Conservation (phyloP, 1,284 basidiomycete species). For the Cryptococcus maquisensis region DNA sequence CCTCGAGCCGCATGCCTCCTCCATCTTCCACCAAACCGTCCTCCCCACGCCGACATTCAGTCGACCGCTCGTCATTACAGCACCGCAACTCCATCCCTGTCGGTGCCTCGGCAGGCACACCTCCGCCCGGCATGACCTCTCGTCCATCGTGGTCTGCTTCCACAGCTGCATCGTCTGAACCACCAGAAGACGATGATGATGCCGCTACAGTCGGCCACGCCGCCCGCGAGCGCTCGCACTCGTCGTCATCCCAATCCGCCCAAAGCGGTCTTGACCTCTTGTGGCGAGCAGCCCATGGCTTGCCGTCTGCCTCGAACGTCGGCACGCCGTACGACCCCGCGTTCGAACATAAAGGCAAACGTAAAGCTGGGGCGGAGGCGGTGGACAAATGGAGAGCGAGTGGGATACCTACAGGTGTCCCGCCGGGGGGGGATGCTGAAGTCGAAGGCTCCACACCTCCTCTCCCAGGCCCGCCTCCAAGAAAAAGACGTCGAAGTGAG, state of each 20-base stretch:
- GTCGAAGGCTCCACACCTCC: neutral
- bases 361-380: constrained; percentile 42
- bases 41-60: constrained; percentile 16
- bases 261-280: constrained; percentile 39
- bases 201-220: constrained; percentile 40
- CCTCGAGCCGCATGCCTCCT: constrained; percentile 29
- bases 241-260: constrained; percentile 36
- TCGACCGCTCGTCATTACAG: constrained; percentile 6
- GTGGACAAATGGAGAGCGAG: constrained; percentile 44
- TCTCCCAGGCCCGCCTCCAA: constrained; percentile 18
- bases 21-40: constrained; percentile 18
- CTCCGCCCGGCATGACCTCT: constrained; percentile 1
- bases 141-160: neutral
- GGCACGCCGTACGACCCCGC: constrained; percentile 2
- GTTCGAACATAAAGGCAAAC: constrained; percentile 33
- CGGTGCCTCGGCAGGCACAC: constrained; percentile 19
- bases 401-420: constrained; percentile 32
- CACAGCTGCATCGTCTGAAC: constrained; percentile 5
- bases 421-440: neutral
- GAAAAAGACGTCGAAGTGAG: constrained; percentile 35
- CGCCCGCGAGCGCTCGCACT: constrained; percentile 32
- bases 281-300: constrained; percentile 27
- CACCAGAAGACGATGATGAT: constrained; percentile 39
- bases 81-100: constrained; percentile 18
- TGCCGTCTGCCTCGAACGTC: neutral